Conservation (phyloP, 306 rosid genomes). For the Cicer yamashitae region DNA sequence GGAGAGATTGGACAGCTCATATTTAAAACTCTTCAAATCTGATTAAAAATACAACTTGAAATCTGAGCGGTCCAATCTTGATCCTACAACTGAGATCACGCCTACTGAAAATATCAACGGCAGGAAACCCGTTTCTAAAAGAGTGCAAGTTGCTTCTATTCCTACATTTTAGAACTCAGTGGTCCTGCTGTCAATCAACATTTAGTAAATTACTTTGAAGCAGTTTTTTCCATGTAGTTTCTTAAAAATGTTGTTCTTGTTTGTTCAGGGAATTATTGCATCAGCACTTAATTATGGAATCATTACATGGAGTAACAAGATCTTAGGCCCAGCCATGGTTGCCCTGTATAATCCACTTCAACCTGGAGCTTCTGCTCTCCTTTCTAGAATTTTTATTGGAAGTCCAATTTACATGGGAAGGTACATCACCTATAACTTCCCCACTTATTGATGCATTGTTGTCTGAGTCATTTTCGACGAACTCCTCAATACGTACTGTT, state of each 20-base stretch:
- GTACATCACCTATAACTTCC: constrained; percentile 53
- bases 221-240: constrained; percentile 21
- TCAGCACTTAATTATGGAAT: constrained; percentile 97
- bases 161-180: constrained; percentile 29
- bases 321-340: constrained; percentile 94
- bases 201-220: constrained; percentile 18
- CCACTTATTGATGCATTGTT: constrained; percentile 11
- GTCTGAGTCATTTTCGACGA: not conserved
- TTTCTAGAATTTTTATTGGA: constrained; percentile 90
- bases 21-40: not conserved
- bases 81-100: constrained; percentile 6
- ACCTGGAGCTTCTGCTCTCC: constrained; percentile 83
- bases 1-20: constrained; percentile 7
- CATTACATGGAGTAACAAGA: constrained; percentile 91
- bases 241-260: constrained; percentile 16
- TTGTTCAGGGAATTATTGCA: constrained; percentile 79
- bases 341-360: constrained; percentile 97
- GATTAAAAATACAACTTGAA: not conserved
- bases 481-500: not conserved
- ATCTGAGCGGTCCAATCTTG: not conserved
- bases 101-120: not conserved
- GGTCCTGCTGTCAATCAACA: constrained; percentile 6
- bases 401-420: constrained; percentile 95
- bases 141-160: constrained; percentile 23
- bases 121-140: not conserved